These are phyloP conservation scores for Neodidymelliopsis sp. DNA, from an alignment of 2,329 filamentous ascomycete species.

Conservation along the genomic window DNA sequence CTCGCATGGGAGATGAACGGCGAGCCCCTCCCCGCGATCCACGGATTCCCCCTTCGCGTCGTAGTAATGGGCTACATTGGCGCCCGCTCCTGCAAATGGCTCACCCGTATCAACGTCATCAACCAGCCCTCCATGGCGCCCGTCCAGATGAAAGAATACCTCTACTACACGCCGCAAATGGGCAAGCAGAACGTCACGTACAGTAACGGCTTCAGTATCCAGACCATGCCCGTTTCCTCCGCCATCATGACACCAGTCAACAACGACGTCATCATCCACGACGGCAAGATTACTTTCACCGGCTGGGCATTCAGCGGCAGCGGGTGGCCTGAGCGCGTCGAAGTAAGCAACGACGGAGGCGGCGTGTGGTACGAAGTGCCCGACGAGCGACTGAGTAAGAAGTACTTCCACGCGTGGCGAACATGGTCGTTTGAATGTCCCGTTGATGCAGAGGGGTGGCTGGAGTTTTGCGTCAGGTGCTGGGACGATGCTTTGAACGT, in stretches of 20 bases:
- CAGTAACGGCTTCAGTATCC: conserved; percentile 70
- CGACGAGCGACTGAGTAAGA: conserved; percentile 65
- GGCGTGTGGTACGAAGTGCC: conserved; percentile 71
- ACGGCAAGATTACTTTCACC: conserved; percentile 63
- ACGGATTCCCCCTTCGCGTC: conserved; percentile 69
- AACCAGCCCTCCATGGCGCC: conserved; percentile 63
- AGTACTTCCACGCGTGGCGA: conserved; percentile 70
- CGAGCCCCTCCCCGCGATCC: conserved; percentile 68
- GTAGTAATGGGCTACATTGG: conserved; percentile 74
- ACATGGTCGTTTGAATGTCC: conserved; percentile 70
- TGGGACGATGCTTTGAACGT: conserved; percentile 57
- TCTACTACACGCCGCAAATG: conserved; percentile 73
- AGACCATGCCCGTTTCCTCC: conserved; percentile 74
- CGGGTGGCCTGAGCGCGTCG: conserved; percentile 65
- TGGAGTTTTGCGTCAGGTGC: conserved; percentile 54
- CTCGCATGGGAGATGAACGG: conserved; percentile 78
- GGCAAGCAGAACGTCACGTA: conserved; percentile 71
- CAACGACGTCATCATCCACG: conserved; percentile 68
- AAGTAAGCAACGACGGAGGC: conserved; percentile 69
- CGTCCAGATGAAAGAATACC: conserved; percentile 70
- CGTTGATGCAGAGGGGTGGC: conserved; percentile 59
- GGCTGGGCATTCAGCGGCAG: conserved; percentile 56
- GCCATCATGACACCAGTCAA: conserved; percentile 71
- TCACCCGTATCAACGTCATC: conserved; percentile 69
- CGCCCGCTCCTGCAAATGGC: conserved; percentile 69